These are phyloP conservation scores for Plantago lanceolata DNA, from an alignment of 305 asterid species.

Conservation along the genomic window DNA sequence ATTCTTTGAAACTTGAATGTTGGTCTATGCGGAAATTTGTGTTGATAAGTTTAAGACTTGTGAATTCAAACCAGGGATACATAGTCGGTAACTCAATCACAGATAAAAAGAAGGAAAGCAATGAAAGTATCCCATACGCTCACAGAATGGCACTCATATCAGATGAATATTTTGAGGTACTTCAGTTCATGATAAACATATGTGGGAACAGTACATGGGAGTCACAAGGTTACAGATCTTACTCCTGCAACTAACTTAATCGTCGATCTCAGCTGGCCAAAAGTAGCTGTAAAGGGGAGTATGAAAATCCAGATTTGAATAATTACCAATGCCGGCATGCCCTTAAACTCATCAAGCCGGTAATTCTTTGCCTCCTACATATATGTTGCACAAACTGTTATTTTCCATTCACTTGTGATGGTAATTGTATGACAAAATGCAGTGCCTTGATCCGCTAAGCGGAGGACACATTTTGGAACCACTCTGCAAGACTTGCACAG, in stretches of 20 bases:
- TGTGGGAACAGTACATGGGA: too few relatives aligned
- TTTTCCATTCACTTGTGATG: neutral
- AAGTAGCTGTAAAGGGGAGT: constrained; percentile 40
- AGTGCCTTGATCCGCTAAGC: constrained; percentile 27
- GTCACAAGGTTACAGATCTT: too few relatives aligned
- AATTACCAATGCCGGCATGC: constrained; percentile 32
- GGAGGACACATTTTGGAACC: constrained; percentile 31
- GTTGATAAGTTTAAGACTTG: too few relatives aligned
- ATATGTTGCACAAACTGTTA: too few relatives aligned
- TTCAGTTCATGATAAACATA: neutral
- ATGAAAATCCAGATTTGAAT: constrained; percentile 32
- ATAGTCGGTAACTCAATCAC: neutral
- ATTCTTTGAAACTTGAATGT: too few relatives aligned
- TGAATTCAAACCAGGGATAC: too few relatives aligned
- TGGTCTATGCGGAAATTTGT: too few relatives aligned
- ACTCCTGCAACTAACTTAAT: neutral
- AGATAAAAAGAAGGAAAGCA: constrained; percentile 12
- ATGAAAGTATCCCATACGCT: constrained; percentile 41
- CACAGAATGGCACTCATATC: constrained; percentile 55
- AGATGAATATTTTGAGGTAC: constrained; percentile 52
- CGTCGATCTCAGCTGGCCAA: constrained; percentile 38
- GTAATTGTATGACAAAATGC: constrained; percentile 1
- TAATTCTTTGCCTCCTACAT: neutral
- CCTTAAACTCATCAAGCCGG: constrained; percentile 34
- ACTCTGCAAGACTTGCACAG: constrained; percentile 22